Conservation (phyloP, 441 rosid species). For the Croton laevigatus region DNA sequence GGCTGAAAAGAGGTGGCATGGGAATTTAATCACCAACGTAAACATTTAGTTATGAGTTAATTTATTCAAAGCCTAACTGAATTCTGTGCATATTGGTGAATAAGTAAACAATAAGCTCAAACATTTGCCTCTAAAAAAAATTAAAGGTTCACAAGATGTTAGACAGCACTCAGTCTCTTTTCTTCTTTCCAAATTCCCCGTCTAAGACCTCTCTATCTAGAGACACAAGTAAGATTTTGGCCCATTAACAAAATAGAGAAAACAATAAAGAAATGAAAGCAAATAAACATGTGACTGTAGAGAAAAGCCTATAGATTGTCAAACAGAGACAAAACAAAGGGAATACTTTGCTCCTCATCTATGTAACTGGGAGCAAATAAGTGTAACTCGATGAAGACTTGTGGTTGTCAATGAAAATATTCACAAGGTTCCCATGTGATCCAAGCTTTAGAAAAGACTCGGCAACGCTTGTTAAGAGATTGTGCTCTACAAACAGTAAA, state of each 20-base stretch:
- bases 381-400: background rate
- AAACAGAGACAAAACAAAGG: background rate
- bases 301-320: background rate
- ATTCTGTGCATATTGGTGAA: background rate
- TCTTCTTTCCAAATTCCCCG: slow-evolving; percentile 4
- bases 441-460: background rate
- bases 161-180: background rate
- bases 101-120: background rate
- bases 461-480: background rate
- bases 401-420: background rate
- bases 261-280: background rate
- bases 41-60: background rate
- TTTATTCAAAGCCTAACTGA: background rate
- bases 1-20: background rate
- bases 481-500: background rate
- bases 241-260: background rate
- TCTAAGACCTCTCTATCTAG: background rate
- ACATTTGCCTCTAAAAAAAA: background rate
- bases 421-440: background rate
- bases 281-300: background rate
- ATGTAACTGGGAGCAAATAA: background rate
- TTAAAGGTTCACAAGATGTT: background rate
- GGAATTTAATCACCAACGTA: background rate
- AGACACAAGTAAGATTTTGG: background rate
- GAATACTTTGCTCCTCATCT: background rate